phyloP scores from a whole-genome alignment of 2,329 filamentous ascomycete genomes.

The Botrytis porri region DNA sequence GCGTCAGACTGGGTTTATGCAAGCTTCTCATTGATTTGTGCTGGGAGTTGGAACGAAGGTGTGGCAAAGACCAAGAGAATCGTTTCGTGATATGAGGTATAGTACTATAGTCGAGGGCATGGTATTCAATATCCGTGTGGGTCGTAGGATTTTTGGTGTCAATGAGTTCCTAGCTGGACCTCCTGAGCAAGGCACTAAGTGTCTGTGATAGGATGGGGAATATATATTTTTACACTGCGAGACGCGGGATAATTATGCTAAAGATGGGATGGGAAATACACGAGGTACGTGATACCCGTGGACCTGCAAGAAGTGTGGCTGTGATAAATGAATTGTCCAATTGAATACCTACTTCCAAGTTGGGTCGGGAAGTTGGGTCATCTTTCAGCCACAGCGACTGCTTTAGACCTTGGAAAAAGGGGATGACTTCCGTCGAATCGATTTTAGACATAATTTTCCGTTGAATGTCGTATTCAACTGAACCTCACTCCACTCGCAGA shows the following conservation, averaged over 20 bases:
- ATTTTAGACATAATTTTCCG: not conserved
- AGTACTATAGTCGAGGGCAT: not conserved
- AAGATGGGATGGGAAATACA: slow-evolving; percentile 1
- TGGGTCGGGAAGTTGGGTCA: not conserved
- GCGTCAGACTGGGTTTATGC: slow-evolving; percentile 3
- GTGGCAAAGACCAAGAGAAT: slow-evolving; percentile 4
- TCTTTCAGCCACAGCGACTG: slow-evolving; percentile 6
- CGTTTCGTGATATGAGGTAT: slow-evolving; percentile 5
- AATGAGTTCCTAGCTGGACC: not conserved
- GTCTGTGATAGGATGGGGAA: slow-evolving; percentile 4
- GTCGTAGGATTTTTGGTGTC: slow-evolving; percentile 2
- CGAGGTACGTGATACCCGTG: not conserved
- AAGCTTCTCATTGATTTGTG: not conserved
- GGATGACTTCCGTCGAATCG: not conserved
- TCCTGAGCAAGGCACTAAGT: not conserved
- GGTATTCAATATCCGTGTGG: slow-evolving; percentile 1
- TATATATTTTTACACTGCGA: not conserved
- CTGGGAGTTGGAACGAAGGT: not conserved
- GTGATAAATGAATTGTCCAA: not conserved
- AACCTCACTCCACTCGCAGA: not conserved
- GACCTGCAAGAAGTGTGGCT: slow-evolving; percentile 2
- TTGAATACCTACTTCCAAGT: no score
- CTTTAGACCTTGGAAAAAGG: not conserved
- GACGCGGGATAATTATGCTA: not conserved
- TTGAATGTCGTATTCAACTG: not conserved